These are phyloP conservation scores for Avena sativa DNA, from an alignment of 176 grass and related monocot species.

Conservation along the genomic window DNA sequence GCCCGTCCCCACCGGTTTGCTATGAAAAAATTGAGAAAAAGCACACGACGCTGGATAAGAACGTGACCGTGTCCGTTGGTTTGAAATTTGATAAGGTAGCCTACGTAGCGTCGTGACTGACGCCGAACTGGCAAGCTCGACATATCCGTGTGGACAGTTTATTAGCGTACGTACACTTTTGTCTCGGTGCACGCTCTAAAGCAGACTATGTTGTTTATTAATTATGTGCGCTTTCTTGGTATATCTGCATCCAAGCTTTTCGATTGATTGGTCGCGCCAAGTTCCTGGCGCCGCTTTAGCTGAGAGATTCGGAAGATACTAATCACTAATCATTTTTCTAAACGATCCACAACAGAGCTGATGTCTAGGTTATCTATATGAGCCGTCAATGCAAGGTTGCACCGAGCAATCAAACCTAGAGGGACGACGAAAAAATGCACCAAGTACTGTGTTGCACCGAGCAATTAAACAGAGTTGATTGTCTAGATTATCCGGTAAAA, in stretches of 20 bases:
- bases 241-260: background rate
- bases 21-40: background rate
- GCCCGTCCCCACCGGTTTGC: background rate
- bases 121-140: background rate
- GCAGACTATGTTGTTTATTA: background rate
- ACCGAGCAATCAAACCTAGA: background rate
- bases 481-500: too few species aligned
- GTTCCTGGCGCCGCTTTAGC: background rate
- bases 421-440: background rate
- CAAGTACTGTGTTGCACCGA: too few species aligned
- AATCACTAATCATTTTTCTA: background rate
- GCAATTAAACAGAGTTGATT: too few species aligned
- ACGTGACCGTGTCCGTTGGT: too few species aligned
- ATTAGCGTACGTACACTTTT: background rate
- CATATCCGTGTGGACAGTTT: background rate
- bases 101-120: background rate
- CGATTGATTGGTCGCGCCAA: background rate
- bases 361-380: background rate
- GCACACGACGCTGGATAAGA: too few species aligned
- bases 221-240: conserved; percentile 2
- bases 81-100: background rate
- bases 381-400: background rate
- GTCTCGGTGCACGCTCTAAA: background rate
- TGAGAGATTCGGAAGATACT: background rate
- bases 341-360: background rate